phyloP scores from a whole-genome alignment of 2,329 filamentous ascomycete genomes.

The Alternaria sp. region DNA sequence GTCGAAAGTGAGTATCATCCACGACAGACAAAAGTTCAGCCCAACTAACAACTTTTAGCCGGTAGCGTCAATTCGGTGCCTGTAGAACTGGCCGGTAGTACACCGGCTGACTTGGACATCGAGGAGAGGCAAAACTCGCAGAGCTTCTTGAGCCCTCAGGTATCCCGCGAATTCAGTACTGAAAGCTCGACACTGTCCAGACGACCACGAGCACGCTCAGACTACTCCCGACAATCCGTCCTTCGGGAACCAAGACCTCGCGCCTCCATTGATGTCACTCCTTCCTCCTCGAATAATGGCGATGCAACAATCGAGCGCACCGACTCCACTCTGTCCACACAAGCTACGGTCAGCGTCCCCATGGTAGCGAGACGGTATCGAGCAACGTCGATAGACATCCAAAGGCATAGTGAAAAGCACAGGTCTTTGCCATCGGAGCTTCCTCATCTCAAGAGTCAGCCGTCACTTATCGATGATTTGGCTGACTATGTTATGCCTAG shows the following conservation, averaged over 20 bases:
- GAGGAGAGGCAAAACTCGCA: slow-evolving; percentile 19
- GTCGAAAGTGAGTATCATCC: slow-evolving; percentile 21
- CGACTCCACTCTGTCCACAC: slow-evolving; percentile 24
- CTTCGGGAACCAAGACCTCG: neutral
- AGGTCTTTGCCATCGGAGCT: slow-evolving; percentile 26
- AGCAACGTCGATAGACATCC: slow-evolving; percentile 25
- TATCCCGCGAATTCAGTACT: neutral
- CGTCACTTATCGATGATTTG: slow-evolving; percentile 35
- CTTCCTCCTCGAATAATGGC: slow-evolving; percentile 12
- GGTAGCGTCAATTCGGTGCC: slow-evolving; percentile 23
- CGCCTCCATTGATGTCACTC: slow-evolving; percentile 2
- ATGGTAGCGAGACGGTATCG: slow-evolving; percentile 24
- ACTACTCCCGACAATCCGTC: neutral
- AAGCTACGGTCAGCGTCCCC: slow-evolving; percentile 17
- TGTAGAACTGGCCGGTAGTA: slow-evolving; percentile 38
- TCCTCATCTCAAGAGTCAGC: slow-evolving; percentile 23
- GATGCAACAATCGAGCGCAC: slow-evolving; percentile 26
- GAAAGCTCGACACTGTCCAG: neutral
- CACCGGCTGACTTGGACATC: slow-evolving; percentile 26
- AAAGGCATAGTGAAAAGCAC: slow-evolving; percentile 18
- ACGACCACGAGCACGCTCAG: slow-evolving; percentile 6
- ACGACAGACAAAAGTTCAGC: neutral
- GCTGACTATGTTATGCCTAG: slow-evolving; percentile 25
- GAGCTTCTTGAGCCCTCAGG: slow-evolving; percentile 2
- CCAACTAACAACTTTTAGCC: slow-evolving; percentile 17